Evolutionary conservation across 371 early-diverging fungal species (phyloP), one percentile per base, ranked within the genome.

Genomic region (Mortierella sp.): DNA sequence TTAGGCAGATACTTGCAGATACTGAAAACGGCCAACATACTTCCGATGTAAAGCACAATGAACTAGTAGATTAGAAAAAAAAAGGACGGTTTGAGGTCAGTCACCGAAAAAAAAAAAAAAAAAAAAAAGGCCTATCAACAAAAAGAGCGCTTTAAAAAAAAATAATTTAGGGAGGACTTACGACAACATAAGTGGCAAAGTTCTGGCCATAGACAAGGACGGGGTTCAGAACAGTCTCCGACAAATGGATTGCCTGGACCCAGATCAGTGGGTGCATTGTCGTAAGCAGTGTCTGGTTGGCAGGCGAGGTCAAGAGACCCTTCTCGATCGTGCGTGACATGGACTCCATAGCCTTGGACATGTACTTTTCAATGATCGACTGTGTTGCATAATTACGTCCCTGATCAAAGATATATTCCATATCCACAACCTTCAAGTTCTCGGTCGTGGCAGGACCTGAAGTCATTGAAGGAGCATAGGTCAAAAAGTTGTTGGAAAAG

Each of bases 401-500:
- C 25, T 81, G 81, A 50, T 81, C 81, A 64, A 67, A 75, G 47
- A 81, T 57, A 46, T 75, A 81, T 56, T 81, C 76, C 61, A 75
- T 70, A 21, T 66, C 67, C 7, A 75, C 66, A 18, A 60, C 37
- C 57, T 73, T 75, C 26, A 68, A 12, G 21, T 52, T 48, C 2
- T 45, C 64, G 3, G 70, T 53, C 11, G 67, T 76, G 3, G 70
- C 70, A 5, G 81, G 72, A 4, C 65, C 75, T 14, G 55, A 19
- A n/a, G 58, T 48, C 52, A 59, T 64, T 16, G 75, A 72, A 11
- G 79, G 79, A 0, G 79, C 70, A 52, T 62, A 72, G 30, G 73
- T 62, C 50, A 84, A 70, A 29, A 82, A 75, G 67, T 80, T 79
- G 70, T 77, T 75, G 57, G 79, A 77, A 51, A 84, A 83, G 64